Percentiles rank a stretch among this genome's conserved stretches.
These are phyloP conservation scores for Fusarium heterosporum DNA, from an alignment of 2,329 filamentous ascomycete species.

Conservation along the genomic window DNA sequence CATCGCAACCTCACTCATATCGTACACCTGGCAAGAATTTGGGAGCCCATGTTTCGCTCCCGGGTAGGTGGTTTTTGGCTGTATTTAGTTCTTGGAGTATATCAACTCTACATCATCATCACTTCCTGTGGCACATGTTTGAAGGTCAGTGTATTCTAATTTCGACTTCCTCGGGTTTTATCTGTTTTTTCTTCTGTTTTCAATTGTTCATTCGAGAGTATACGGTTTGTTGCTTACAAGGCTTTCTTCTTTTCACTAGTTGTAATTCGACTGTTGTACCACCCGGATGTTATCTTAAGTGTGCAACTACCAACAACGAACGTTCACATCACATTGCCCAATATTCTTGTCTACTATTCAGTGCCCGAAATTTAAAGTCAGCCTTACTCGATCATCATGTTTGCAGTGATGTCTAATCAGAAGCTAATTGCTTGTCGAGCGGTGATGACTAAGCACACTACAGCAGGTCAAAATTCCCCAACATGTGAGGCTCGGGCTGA, in stretches of 20 bases:
- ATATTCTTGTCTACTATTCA: not conserved
- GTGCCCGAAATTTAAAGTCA: not conserved
- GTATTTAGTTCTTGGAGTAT: not conserved
- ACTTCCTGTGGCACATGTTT: no score
- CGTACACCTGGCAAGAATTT: not conserved
- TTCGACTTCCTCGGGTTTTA: no score
- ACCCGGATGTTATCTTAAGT: not conserved
- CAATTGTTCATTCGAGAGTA: no score
- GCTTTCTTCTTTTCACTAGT: no score
- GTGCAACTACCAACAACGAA: not conserved
- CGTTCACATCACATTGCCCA: no score
- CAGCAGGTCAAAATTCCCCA: constrained; percentile 26
- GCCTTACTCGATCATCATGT: not conserved
- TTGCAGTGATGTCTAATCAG: not conserved
- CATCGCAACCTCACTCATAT: not conserved
- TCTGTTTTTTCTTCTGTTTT: no score
- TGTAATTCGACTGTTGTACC: no score
- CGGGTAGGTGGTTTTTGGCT: not conserved
- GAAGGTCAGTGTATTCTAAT: no score
- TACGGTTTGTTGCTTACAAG: no score
- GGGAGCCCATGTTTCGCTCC: not conserved
- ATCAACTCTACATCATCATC: not conserved
- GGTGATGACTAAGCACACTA: constrained; percentile 32
- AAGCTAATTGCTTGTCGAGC: not conserved
- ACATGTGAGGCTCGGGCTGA: constrained; percentile 20